phyloP scores from a whole-genome alignment of 106 monocot genomes.

The Alisma plantagoaquatica region DNA sequence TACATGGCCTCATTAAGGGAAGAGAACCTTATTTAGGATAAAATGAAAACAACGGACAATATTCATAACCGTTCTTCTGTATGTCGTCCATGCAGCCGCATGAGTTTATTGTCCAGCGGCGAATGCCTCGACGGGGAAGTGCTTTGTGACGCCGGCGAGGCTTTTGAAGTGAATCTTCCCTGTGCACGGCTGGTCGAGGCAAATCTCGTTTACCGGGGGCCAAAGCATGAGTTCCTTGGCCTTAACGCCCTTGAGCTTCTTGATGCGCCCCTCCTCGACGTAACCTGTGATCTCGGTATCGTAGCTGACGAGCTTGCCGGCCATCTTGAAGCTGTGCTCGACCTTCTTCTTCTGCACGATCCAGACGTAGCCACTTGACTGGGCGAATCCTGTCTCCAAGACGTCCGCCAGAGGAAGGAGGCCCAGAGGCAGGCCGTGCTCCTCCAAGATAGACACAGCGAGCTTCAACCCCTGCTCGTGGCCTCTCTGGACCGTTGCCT shows the following conservation, averaged over 20 bases:
- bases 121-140: constrained; percentile 28
- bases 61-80: too few species aligned
- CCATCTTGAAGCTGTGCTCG: constrained; percentile 38
- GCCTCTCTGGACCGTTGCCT: constrained; percentile 26
- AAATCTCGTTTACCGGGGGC: constrained; percentile 25
- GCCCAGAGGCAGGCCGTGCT: constrained; percentile 26
- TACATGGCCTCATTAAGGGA: too few species aligned
- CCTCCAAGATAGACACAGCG: constrained; percentile 16
- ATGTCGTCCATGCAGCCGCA: too few species aligned
- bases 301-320: constrained; percentile 22
- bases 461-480: constrained; percentile 20
- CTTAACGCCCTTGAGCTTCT: constrained; percentile 44
- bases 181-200: constrained; percentile 18
- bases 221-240: constrained; percentile 30
- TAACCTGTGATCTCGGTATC: constrained; percentile 29
- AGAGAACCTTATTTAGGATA: too few species aligned
- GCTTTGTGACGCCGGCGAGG: constrained; percentile 13
- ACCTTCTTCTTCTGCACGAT: constrained; percentile 29
- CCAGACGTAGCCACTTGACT: constrained; percentile 32
- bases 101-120: too few species aligned
- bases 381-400: constrained; percentile 34
- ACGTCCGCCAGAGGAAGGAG: constrained; percentile 32
- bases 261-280: constrained; percentile 37
- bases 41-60: too few species aligned
- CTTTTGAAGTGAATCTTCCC: constrained; percentile 35